A percentile compares a stretch with the other conserved stretches of the same genome.
phyloP scores from a whole-genome alignment of 2,329 filamentous ascomycete species.

The Aspergillus spinulosporus region DNA sequence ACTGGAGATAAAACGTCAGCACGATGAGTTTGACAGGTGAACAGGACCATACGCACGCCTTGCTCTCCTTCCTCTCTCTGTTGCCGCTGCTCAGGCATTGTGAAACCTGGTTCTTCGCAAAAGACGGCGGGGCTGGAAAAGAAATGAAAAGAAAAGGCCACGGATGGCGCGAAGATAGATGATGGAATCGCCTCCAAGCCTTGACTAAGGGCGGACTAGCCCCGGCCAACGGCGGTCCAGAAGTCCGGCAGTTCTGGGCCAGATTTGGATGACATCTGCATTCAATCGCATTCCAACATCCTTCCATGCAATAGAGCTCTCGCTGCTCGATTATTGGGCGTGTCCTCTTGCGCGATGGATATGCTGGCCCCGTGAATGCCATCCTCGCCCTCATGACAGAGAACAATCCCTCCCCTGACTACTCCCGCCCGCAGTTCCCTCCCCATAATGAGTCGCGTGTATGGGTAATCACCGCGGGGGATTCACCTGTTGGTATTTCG shows the following conservation, averaged over 20 bases:
- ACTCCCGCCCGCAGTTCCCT: conserved; percentile 53
- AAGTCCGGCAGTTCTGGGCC: conserved; percentile 8
- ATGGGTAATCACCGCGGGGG: conserved; percentile 87
- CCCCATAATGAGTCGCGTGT: conserved; percentile 70
- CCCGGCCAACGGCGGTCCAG: conserved; percentile 9
- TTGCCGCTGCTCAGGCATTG: conserved; percentile 43
- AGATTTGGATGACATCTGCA: conserved; percentile 5
- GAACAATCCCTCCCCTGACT: conserved; percentile 34
- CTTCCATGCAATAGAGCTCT: neutral
- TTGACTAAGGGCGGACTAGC: conserved; percentile 6
- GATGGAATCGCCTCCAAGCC: neutral
- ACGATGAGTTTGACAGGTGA: conserved; percentile 7
- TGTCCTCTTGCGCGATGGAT: conserved; percentile 29
- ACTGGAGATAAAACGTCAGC: conserved; percentile 36
- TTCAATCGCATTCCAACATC: neutral
- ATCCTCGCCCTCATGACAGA: conserved; percentile 38
- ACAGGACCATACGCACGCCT: conserved; percentile 28
- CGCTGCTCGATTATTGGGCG: neutral
- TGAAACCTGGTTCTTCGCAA: conserved; percentile 21
- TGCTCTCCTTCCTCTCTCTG: conserved; percentile 37
- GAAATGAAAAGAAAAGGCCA: conserved; percentile 20
- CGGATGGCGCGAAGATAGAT: conserved; percentile 15
- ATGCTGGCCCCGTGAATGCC: conserved; percentile 25
- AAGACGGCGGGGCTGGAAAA: conserved; percentile 18
- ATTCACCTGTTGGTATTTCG: conserved; percentile 80